A percentile compares a stretch with the other conserved stretches of the same genome.
Conservation (phyloP, 192 early-diverging fungal genomes). For the Coemansia asiatica region DNA sequence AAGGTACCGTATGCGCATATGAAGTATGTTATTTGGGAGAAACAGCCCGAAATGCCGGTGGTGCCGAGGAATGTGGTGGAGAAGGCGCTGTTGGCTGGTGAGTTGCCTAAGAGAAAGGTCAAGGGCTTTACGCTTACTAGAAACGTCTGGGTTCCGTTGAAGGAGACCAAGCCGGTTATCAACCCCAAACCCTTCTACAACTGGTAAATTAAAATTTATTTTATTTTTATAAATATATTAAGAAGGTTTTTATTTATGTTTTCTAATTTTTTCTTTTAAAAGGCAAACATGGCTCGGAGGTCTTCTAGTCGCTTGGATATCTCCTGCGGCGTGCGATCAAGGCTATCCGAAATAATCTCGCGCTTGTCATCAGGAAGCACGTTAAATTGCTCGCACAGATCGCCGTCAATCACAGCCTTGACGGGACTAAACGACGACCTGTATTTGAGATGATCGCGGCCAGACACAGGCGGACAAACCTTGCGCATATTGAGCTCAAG, state of each 20-base stretch:
- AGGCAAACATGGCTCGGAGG: conserved; percentile 63
- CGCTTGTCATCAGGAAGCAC: conserved; percentile 11
- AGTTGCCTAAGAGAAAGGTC: conserved; percentile 55
- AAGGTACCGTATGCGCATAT: conserved; percentile 76
- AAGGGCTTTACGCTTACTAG: conserved; percentile 66
- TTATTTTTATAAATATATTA: conserved; percentile 12
- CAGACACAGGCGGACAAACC: conserved; percentile 69
- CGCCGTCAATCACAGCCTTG: conserved; percentile 76
- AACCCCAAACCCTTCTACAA: conserved; percentile 71
- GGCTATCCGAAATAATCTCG: conserved; percentile 73
- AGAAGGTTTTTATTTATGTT: conserved; percentile 6
- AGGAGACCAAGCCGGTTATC: conserved; percentile 73
- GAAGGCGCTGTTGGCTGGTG: conserved; percentile 27
- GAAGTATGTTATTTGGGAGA: conserved; percentile 77
- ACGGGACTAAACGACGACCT: conserved; percentile 82
- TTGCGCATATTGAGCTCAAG: conserved; percentile 88
- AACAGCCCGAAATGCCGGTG: conserved; percentile 25
- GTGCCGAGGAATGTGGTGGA: conserved; percentile 28
- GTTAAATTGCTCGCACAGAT: conserved; percentile 84
- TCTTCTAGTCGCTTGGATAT: conserved; percentile 95
- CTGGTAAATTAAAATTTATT: conserved; percentile 48
- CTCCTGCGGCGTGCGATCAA: conserved; percentile 82
- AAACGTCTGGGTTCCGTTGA: conserved; percentile 69
- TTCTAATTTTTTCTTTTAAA: conserved; percentile 39
- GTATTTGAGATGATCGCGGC: conserved; percentile 87